Percentiles rank a stretch among this genome's conserved stretches.
Evolutionary conservation across 2,329 filamentous ascomycete species (phyloP).

Genomic region (Apiospora malaysiana): DNA sequence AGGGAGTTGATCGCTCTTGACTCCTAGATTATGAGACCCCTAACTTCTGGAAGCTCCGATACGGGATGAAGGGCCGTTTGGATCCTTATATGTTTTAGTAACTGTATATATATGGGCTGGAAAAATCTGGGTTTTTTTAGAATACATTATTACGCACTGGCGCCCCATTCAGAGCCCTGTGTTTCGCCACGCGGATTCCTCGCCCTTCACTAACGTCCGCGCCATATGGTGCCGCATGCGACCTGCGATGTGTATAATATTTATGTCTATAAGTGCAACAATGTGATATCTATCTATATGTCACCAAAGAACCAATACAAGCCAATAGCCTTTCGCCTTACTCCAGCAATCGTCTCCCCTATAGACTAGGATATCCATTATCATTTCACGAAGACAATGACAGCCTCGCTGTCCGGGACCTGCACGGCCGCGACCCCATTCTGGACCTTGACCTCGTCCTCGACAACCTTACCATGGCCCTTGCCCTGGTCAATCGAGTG

Average conservation of each 20-base stretch:
- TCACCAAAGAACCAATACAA: neutral
- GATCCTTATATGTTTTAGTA: neutral
- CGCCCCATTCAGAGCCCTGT: neutral
- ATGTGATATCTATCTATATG: no score
- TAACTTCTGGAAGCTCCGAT: neutral
- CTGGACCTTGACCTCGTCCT: neutral
- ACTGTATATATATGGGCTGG: neutral
- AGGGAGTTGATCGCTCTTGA: neutral
- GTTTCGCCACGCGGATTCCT: neutral
- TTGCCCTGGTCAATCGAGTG: conserved; percentile 30
- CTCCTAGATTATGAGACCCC: neutral
- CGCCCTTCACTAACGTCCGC: neutral
- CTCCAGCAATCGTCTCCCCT: neutral
- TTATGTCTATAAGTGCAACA: neutral
- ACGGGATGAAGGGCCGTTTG: neutral
- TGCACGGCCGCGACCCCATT: conserved; percentile 21
- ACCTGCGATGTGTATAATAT: neutral
- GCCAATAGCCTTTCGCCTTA: neutral
- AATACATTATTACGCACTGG: neutral
- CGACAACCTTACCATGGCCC: conserved; percentile 21
- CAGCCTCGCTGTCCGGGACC: conserved; percentile 24
- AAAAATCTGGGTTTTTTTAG: neutral
- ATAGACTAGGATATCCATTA: neutral
- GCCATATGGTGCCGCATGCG: neutral
- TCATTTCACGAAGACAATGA: conserved; percentile 16